Evolutionary conservation across 192 early-diverging fungal species (phyloP), one percentile per base, ranked within the genome.

Genomic region (Rhizophagus sp.): DNA sequence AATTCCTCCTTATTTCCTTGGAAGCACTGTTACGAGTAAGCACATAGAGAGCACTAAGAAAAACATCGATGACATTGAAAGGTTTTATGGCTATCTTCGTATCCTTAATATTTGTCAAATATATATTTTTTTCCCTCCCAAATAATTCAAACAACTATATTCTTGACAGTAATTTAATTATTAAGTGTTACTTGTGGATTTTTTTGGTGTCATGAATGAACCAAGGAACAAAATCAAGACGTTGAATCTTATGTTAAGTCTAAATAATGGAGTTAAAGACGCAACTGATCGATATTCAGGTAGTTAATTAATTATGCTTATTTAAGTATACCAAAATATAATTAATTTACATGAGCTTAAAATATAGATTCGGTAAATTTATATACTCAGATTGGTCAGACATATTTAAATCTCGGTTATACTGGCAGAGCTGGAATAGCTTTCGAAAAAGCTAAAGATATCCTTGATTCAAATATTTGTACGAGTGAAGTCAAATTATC

Each of bases 361-460:
- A 33, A 71, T 39, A 36, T 82, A 92, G 89, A 89, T 49, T 80
- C 85, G 13, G 81, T 88, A 1, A n/a, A 77, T 44, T 83, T 85
- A 10, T 89, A 83, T 34, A 78, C 85, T 12, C 80, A 84, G 8
- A 88, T 95, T 39, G 89, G 87, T 17, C 72, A 84, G 19, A 85
- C 84, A 2, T 95, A 94, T 78, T 67, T 90, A 8, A 81, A 80
- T 22, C 71, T 96, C 11, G 94, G 94, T 11, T 94, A 96, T 81
- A 91, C 93, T 5, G 93, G 92, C 3, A 92, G 93, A 81, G 91
- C 92, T 7, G 89, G 88, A 17, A 74, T 85, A 22, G 88, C 91
- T 3, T 85, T 92, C 39, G 76, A 83, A 25, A 85, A 89, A 41
- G 88, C 85, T 9, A 85, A 89, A 61, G 76, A 15, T 19, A 85